phyloP scores from a whole-genome alignment of 345 rosid species.

The Eucalyptus decipiens region DNA sequence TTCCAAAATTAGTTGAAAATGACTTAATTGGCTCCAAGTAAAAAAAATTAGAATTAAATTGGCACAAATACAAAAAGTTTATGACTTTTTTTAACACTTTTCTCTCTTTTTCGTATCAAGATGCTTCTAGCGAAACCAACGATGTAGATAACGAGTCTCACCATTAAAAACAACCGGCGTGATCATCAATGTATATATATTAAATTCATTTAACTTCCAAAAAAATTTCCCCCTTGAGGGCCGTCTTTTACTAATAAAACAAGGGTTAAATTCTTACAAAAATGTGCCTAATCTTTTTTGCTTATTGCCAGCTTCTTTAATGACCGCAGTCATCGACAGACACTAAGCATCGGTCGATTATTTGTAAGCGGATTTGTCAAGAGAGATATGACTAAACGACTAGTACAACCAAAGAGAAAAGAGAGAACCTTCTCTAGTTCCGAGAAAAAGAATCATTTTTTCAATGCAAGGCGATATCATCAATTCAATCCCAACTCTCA shows the following conservation, averaged over 20 bases:
- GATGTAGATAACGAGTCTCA: not conserved
- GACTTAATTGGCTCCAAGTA: accelerated
- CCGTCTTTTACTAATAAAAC: not conserved
- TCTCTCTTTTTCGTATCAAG: not conserved
- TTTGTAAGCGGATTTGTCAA: not conserved
- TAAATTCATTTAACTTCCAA: not conserved
- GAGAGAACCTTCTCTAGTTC: not conserved
- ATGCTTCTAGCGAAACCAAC: not conserved
- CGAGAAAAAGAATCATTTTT: not conserved
- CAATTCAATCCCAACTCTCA: not conserved
- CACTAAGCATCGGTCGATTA: not conserved
- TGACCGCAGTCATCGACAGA: not conserved
- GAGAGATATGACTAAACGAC: not conserved
- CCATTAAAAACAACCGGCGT: not conserved
- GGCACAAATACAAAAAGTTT: too few relatives aligned
- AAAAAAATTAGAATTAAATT: too few relatives aligned
- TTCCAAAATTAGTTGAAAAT: too few relatives aligned
- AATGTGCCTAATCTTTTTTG: not conserved
- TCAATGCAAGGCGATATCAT: not conserved
- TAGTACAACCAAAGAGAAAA: not conserved
- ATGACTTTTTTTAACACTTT: not conserved
- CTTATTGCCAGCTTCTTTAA: constrained; percentile 13
- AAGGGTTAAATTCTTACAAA: not conserved
- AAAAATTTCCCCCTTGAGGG: not conserved
- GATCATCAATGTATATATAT: not conserved